These are phyloP conservation scores for Emmonsiellopsis sp. DNA, from an alignment of 2,329 filamentous ascomycete genomes.

Conservation along the genomic window DNA sequence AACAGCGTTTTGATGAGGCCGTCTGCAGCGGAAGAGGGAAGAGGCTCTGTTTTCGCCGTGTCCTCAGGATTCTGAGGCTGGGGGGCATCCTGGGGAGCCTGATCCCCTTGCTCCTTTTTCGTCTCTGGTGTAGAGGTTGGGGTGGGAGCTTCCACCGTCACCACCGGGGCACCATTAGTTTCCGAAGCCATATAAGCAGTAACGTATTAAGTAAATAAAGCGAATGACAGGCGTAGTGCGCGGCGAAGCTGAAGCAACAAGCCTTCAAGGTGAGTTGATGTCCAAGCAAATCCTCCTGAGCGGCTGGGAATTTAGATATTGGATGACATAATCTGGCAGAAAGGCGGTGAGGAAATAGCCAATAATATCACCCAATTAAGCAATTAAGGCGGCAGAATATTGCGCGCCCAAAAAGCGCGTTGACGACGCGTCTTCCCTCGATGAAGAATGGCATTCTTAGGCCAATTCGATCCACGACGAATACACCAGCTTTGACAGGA, in stretches of 20 bases:
- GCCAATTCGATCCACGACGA: background rate
- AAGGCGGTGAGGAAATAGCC: background rate
- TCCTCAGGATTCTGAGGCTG: slow-evolving; percentile 6
- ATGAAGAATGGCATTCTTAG: background rate
- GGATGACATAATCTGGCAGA: background rate
- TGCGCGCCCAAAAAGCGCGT: background rate
- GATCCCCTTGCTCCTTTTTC: background rate
- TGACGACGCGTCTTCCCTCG: background rate
- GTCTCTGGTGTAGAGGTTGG: background rate
- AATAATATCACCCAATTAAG: background rate
- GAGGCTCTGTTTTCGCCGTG: slow-evolving; percentile 16
- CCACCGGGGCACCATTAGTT: slow-evolving; percentile 3
- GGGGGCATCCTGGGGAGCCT: background rate
- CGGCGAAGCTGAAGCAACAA: too few relatives aligned
- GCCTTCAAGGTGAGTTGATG: too few relatives aligned
- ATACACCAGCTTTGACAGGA: background rate
- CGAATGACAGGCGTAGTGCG: too few relatives aligned
- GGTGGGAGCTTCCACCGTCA: slow-evolving; percentile 7
- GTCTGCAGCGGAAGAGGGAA: slow-evolving; percentile 30
- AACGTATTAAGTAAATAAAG: background rate
- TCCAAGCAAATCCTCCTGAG: too few relatives aligned
- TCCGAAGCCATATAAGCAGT: background rate
- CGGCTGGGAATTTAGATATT: background rate
- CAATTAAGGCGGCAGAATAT: background rate
- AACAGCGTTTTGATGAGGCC: slow-evolving; percentile 49